Conservation (phyloP, 2,329 filamentous ascomycete species). For the Aspergillus ochraceoroseus region DNA sequence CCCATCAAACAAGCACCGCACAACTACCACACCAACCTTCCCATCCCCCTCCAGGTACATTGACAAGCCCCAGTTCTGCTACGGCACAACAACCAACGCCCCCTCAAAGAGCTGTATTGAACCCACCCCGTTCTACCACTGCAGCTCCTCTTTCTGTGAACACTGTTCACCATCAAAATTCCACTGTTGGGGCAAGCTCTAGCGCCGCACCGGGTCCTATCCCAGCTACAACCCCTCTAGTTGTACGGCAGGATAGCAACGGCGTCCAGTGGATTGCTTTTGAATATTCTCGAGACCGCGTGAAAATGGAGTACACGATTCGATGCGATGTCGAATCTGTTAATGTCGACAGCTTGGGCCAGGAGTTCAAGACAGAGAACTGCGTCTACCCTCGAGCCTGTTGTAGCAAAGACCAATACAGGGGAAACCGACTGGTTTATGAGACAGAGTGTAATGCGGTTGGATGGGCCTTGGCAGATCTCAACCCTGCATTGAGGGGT, state of each 20-base stretch:
- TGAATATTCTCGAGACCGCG: slow-evolving; percentile 91
- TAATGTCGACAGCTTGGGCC: slow-evolving; percentile 74
- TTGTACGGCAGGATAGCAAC: slow-evolving; percentile 90
- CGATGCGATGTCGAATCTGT: slow-evolving; percentile 97
- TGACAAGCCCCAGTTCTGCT: slow-evolving; percentile 57
- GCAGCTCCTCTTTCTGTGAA: slow-evolving; percentile 48
- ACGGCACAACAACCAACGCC: slow-evolving; percentile 38
- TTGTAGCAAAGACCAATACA: slow-evolving; percentile 92
- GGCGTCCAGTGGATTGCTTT: slow-evolving; percentile 99
- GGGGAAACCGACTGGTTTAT: slow-evolving; percentile 90
- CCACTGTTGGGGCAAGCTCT: slow-evolving; percentile 62
- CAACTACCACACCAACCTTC: slow-evolving; percentile 42
- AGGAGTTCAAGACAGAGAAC: slow-evolving; percentile 96
- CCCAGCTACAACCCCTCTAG: slow-evolving; percentile 88
- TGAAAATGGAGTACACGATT: slow-evolving; percentile 99
- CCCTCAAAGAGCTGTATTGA: slow-evolving; percentile 36
- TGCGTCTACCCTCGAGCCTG: slow-evolving; percentile 96
- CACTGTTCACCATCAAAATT: slow-evolving; percentile 33
- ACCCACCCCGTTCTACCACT: slow-evolving; percentile 44
- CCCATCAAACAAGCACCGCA: slow-evolving; percentile 36
- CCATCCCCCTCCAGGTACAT: slow-evolving; percentile 51
- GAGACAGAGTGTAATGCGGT: slow-evolving; percentile 99
- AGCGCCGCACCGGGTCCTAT: slow-evolving; percentile 94
- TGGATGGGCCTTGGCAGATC: slow-evolving; percentile 94
- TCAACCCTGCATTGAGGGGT: slow-evolving; percentile 84